phyloP scores from a whole-genome alignment of 2,329 filamentous ascomycete genomes.

The Fusarium azukiicola region DNA sequence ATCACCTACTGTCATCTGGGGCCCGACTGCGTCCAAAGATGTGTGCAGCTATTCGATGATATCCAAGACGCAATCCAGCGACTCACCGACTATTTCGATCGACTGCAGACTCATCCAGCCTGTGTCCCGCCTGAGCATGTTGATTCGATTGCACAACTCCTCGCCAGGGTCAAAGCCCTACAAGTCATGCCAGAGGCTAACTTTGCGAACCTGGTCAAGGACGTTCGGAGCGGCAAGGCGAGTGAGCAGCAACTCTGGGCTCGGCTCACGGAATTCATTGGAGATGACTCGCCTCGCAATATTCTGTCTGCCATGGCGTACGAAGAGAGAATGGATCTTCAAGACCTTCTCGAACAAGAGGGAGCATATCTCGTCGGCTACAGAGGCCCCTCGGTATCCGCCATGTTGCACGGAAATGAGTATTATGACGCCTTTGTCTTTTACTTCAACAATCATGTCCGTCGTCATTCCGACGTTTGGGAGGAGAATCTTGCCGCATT shows the following conservation, averaged over 20 bases:
- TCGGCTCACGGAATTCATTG: not conserved
- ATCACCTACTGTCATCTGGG: not conserved
- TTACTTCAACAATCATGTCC: slow-evolving; percentile 28
- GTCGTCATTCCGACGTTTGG: slow-evolving; percentile 25
- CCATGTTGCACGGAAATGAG: slow-evolving; percentile 22
- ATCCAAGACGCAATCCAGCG: not conserved
- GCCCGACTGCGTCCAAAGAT: not conserved
- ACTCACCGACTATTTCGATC: not conserved
- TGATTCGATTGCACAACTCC: not conserved
- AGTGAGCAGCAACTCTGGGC: not conserved
- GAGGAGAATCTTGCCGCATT: slow-evolving; percentile 28
- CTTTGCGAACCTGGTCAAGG: slow-evolving; percentile 15
- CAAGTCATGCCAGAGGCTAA: not conserved
- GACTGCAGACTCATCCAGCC: slow-evolving; percentile 2
- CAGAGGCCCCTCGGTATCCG: not conserved
- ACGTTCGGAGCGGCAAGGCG: slow-evolving; percentile 13
- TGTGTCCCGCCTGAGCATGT: slow-evolving; percentile 6
- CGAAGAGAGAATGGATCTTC: not conserved
- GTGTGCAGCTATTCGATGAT: slow-evolving; percentile 14
- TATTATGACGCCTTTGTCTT: slow-evolving; percentile 16
- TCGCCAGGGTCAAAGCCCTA: not conserved
- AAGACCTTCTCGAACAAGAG: not conserved
- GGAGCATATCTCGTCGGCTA: not conserved
- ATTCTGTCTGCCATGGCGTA: not conserved
- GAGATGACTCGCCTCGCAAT: not conserved